Conservation (phyloP, 2,329 filamentous ascomycete genomes). For the Alternaria arborescens region DNA sequence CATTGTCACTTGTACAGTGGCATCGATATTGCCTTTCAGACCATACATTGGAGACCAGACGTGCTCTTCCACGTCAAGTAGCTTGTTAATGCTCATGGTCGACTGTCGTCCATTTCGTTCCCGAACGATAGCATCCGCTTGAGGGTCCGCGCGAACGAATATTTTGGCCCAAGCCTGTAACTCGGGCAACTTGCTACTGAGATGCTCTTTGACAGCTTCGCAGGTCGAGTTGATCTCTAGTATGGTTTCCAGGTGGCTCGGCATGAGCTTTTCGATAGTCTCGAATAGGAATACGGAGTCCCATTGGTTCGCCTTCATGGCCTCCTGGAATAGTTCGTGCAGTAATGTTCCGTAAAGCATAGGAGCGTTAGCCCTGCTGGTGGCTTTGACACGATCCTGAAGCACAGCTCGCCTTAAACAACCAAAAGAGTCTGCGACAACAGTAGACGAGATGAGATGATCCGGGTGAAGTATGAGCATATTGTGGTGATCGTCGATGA, state of each 20-base stretch:
- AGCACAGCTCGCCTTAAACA: constrained; percentile 91
- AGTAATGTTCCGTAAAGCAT: constrained; percentile 93
- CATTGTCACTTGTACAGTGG: constrained; percentile 89
- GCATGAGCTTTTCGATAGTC: constrained; percentile 73
- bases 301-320: constrained; percentile 84
- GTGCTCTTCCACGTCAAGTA: constrained; percentile 96
- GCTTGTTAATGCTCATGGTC: constrained; percentile 86
- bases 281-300: constrained; percentile 71
- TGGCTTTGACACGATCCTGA: constrained; percentile 93
- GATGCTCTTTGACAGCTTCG: constrained; percentile 76
- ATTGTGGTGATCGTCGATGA: constrained; percentile 82
- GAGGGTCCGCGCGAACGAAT: constrained; percentile 78
- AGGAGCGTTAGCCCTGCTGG: constrained; percentile 78
- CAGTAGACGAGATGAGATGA: constrained; percentile 92
- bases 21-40: constrained; percentile 96
- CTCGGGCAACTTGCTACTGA: constrained; percentile 83
- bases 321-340: constrained; percentile 94
- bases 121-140: constrained; percentile 76
- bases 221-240: constrained; percentile 84
- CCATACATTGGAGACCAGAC: constrained; percentile 99
- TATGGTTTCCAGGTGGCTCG: constrained; percentile 84
- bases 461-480: constrained; percentile 94
- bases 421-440: constrained; percentile 94
- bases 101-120: constrained; percentile 80
- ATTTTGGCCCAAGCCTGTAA: constrained; percentile 82